Percentiles rank a stretch among this genome's conserved stretches.
These are phyloP conservation scores for Anastatica hierochuntica DNA, from an alignment of 345 rosid species.

Conservation along the genomic window DNA sequence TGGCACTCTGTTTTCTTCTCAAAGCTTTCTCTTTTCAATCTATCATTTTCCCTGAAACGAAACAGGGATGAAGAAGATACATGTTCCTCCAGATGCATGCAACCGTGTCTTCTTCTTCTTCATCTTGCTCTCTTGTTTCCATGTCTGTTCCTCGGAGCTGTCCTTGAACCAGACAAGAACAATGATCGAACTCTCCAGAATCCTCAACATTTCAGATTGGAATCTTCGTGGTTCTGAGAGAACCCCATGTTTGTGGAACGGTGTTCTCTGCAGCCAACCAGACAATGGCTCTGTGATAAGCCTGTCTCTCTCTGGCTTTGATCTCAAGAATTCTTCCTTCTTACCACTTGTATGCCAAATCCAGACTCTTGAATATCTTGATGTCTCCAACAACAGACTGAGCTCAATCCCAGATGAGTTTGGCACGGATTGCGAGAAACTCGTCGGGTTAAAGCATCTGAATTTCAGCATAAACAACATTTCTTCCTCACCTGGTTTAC, in stretches of 20 bases:
- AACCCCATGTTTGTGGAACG: slow-evolving; percentile 49
- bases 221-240: slow-evolving; percentile 19
- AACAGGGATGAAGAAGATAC: too few species aligned
- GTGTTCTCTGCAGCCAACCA: slow-evolving; percentile 40
- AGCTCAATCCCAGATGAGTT: slow-evolving; percentile 41
- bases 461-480: slow-evolving; percentile 45
- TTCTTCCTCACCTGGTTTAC: slow-evolving; percentile 37
- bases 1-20: too few species aligned
- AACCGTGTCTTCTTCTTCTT: slow-evolving; percentile 15
- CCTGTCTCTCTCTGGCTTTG: slow-evolving; percentile 33
- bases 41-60: too few species aligned
- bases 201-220: slow-evolving; percentile 32
- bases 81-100: slow-evolving; percentile 15
- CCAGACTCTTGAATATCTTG: slow-evolving; percentile 44
- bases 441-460: slow-evolving; percentile 36
- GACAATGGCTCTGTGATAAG: slow-evolving; percentile 20
- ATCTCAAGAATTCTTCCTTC: slow-evolving; percentile 31
- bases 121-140: slow-evolving; percentile 9
- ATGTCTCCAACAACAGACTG: slow-evolving; percentile 43
- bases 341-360: slow-evolving; percentile 42
- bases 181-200: slow-evolving; percentile 35
- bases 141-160: slow-evolving; percentile 25
- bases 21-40: too few species aligned
- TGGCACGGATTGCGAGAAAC: slow-evolving; percentile 31
- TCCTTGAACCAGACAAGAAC: slow-evolving; percentile 30